Base-by-base conservation (phyloP, 257 asterid species). In the Nicotiana paniculata region DNA sequence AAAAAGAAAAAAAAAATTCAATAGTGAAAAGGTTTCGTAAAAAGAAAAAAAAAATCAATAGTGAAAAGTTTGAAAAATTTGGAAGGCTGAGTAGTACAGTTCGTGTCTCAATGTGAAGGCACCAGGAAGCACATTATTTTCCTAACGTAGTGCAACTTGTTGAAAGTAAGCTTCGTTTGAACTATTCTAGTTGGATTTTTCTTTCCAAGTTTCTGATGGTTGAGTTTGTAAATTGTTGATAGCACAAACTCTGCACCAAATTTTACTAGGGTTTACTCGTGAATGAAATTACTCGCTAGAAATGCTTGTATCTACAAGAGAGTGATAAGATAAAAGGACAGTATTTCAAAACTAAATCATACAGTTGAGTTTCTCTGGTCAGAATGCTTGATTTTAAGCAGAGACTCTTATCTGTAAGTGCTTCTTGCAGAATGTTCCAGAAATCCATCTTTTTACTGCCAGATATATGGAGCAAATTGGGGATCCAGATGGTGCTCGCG, bases 381-480 rank as follows among this genome's bases (percentile, higher is more conserved):
- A 51, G 26, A 51, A 4, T 75, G 24, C 51, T 51, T 28, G 28
- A 51, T 75, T 39, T 75, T 15, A 51, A 54, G 26, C 16, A 21
- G 28, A 58, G 63, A 75, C 46, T 75, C 46, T 75, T 51, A 75
- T 26, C 79, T 74, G 63, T 48, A 26, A 75, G 80, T 74, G 72
- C 82, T 77, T 85, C 69, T 79, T 77, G 81, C 95, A 95, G 99
- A 86, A 85, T 85, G 91, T 85, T 75, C 93, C 94, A 21, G 97
- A 91, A 83, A 91, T 95, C 84, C 97, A 92, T 91, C 84, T 90
- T 79, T 95, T 93, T 85, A 88, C 81, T 87, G 94, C 97, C 64
- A 91, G 94, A 87, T 92, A 87, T 85, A 92, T 89, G 97, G 99
- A 95, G 90, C 93, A 78, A 88, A 88, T 91, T 51, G 97, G 97